Percentiles rank a stretch among this genome's conserved stretches.
Conservation (phyloP, 2,329 filamentous ascomycete genomes). For the Penicillium sp. region DNA sequence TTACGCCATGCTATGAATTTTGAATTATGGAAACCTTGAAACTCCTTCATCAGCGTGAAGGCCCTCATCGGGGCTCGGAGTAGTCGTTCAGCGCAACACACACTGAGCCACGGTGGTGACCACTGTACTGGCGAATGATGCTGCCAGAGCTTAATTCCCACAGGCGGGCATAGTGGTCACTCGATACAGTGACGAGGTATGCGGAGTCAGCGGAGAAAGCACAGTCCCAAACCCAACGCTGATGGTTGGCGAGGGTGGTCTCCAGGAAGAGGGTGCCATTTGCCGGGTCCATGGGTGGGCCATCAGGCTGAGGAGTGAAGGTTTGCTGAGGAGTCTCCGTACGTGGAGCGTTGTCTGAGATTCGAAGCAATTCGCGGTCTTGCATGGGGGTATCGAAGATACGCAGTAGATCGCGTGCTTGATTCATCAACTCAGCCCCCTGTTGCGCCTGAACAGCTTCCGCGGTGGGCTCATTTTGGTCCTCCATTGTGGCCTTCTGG, state of each 20-base stretch:
- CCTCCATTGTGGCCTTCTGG: slow-evolving; percentile 12
- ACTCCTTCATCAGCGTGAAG: background rate
- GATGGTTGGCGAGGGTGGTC: slow-evolving; percentile 84
- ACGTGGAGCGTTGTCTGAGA: slow-evolving; percentile 27
- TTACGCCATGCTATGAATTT: slow-evolving; percentile 18
- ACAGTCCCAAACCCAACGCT: slow-evolving; percentile 97
- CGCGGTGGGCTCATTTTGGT: slow-evolving; percentile 3
- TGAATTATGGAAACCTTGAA: background rate
- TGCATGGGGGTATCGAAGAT: slow-evolving; percentile 26
- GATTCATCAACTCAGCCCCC: slow-evolving; percentile 20
- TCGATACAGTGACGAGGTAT: slow-evolving; percentile 90
- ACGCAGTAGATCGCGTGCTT: slow-evolving; percentile 27
- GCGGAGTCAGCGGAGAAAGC: slow-evolving; percentile 92
- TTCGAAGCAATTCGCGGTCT: slow-evolving; percentile 29
- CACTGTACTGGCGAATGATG: slow-evolving; percentile 93
- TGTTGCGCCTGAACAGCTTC: slow-evolving; percentile 18
- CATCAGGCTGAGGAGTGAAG: slow-evolving; percentile 39
- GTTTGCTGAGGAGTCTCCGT: slow-evolving; percentile 30
- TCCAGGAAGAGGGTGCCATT: slow-evolving; percentile 70
- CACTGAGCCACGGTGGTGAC: slow-evolving; percentile 86
- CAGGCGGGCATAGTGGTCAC: slow-evolving; percentile 86
- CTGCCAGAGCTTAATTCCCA: slow-evolving; percentile 87
- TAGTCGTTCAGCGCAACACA: slow-evolving; percentile 93
- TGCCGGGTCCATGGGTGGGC: slow-evolving; percentile 43
- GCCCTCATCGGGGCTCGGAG: slow-evolving; percentile 44